Conservation (phyloP, 73 alveolate species). For the Tetrahymena elliotti region DNA sequence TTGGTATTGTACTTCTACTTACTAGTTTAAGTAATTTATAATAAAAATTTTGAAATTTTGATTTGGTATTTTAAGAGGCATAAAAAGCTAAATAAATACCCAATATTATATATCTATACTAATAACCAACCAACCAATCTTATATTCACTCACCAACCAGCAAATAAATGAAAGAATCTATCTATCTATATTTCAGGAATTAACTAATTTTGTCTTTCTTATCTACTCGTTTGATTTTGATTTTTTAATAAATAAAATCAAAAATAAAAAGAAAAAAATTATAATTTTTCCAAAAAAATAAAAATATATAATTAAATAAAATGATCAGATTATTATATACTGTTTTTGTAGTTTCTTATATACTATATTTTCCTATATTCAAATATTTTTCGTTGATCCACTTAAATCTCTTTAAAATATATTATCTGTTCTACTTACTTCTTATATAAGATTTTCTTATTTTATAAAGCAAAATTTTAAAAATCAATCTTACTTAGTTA, state of each 20-base stretch:
- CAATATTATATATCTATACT: not conserved
- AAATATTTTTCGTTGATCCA: no score
- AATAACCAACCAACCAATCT: no score
- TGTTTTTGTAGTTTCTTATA: not conserved
- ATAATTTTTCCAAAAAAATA: not conserved
- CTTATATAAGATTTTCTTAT: no score
- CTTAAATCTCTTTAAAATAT: no score
- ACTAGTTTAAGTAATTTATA: no score
- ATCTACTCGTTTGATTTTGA: not conserved
- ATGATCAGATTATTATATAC: not conserved
- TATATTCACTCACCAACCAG: no score
- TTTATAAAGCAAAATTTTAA: no score
- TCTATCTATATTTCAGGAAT: not conserved
- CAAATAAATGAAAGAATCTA: no score
- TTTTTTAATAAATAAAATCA: not conserved
- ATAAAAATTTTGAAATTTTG: no score
- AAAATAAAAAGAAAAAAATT: not conserved
- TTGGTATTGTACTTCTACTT: not conserved
- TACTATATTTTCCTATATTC: not conserved
- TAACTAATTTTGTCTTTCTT: not conserved
- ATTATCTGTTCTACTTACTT: no score
- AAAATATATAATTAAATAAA: no score
- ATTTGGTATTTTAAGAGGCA: not conserved
- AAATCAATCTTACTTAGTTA: no score
- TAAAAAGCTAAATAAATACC: not conserved